Percentiles rank a stretch among this genome's conserved stretches.
Evolutionary conservation across 2,329 filamentous ascomycete genomes (phyloP).

Genomic region (Ophioceras dolichostomum): DNA sequence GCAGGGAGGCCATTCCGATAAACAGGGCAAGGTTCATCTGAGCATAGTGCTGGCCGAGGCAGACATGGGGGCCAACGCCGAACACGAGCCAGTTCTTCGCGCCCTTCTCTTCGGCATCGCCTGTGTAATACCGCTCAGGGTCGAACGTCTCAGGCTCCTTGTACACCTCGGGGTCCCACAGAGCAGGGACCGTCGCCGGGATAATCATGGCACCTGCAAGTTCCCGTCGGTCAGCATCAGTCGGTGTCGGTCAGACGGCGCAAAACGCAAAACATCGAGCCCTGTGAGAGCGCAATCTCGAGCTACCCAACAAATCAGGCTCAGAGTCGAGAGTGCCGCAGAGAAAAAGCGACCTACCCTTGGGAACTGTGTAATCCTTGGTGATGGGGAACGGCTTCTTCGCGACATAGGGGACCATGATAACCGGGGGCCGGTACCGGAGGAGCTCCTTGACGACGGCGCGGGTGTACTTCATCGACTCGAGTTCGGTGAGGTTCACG

Average conservation of each 20-base stretch:
- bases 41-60: slow-evolving; percentile 85
- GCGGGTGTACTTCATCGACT: slow-evolving; percentile 79
- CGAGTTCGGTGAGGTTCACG: slow-evolving; percentile 74
- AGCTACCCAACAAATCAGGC: too few relatives aligned
- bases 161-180: slow-evolving; percentile 89
- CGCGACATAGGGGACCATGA: slow-evolving; percentile 91
- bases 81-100: slow-evolving; percentile 96
- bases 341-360: slow-evolving; percentile 44
- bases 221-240: too few relatives aligned
- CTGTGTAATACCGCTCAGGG: slow-evolving; percentile 82
- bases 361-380: slow-evolving; percentile 78
- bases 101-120: slow-evolving; percentile 73
- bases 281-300: too few relatives aligned
- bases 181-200: slow-evolving; percentile 78
- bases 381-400: slow-evolving; percentile 95
- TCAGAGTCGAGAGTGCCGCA: too few relatives aligned
- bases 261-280: too few relatives aligned
- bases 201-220: slow-evolving; percentile 73
- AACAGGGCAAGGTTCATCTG: slow-evolving; percentile 79
- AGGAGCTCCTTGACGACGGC: slow-evolving; percentile 85
- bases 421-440: slow-evolving; percentile 87
- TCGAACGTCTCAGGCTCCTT: slow-evolving; percentile 79
- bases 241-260: slow-evolving; percentile 5
- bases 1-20: slow-evolving; percentile 79
- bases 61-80: slow-evolving; percentile 92